Base-by-base conservation (phyloP, 2,329 filamentous ascomycete genomes). In the Uncinocarpus reesii region DNA sequence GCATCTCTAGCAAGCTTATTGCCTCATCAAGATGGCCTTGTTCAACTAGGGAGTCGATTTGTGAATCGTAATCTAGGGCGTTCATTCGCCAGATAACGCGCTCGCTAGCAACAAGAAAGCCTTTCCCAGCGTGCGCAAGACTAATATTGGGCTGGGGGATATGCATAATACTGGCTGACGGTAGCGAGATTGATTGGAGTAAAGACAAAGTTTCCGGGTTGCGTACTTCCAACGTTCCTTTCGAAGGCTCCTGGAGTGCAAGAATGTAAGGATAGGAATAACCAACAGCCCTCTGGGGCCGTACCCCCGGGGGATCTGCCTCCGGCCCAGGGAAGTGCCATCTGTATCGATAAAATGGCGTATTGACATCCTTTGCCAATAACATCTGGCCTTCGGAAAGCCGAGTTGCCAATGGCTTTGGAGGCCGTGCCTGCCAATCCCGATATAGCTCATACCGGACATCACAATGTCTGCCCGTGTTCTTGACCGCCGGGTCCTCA, bases 191-290 rank as follows among this genome's bases (percentile, higher is more conserved):
- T 0, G 80, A 87, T 67, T 98, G 92, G 15, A 98, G 72, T 13
- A 95, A 70, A n/a, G 82, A 92, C 38, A 96, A 70, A 0, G 90
- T 96, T 50, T 92, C 84, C 0, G 92, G 90, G 60, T 95, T 98
- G 34, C 92, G 78, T 31, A 98, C 83, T 66, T 98, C 92, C 8
- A 98, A 71, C 0, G 79, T 80, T 2, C 90, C 88, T 65, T 92
- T 94, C 1, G 84, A 76, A 0, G 87, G 80, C 6, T 87, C 74
- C 61, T 94, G 88, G 11, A 98, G 71, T 7, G 88, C 86, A 42
- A 98, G 72, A 48, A 98, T 81, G 62, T 95, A 98, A 0, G 92
- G 92, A 63, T 98, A 98, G 18, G 89, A 95, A 65, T 95, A 98
- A 18, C 90, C 92, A 51, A 98, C 82, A 48, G 83, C 83, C n/a